These are phyloP conservation scores for Tulasnella sp. DNA, from an alignment of 768 basidiomycete species.

Conservation along the genomic window DNA sequence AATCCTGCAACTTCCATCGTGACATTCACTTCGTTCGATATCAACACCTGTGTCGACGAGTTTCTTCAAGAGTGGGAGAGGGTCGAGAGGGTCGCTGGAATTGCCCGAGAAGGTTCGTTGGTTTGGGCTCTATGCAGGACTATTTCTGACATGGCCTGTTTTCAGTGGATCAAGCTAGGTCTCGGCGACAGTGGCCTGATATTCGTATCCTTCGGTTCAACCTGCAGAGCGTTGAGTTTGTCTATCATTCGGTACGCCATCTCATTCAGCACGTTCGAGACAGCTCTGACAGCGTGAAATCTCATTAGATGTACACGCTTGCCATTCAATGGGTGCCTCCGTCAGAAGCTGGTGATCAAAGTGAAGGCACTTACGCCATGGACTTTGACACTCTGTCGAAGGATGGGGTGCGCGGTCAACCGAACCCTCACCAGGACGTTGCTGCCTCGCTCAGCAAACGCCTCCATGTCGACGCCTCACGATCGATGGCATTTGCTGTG, in stretches of 20 bases:
- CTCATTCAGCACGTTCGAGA: neutral
- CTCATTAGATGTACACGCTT: slow-evolving; percentile 8
- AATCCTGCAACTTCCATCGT: slow-evolving; percentile 84
- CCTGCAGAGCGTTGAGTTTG: slow-evolving; percentile 84
- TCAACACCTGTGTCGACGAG: slow-evolving; percentile 81
- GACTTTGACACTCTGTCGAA: neutral
- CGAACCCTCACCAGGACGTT: slow-evolving; percentile 63
- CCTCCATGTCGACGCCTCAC: slow-evolving; percentile 51
- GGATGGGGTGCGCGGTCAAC: neutral
- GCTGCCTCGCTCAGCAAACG: slow-evolving; percentile 68
- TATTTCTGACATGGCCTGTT: slow-evolving; percentile 41
- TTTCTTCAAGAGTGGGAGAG: slow-evolving; percentile 90
- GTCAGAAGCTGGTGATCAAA: slow-evolving; percentile 25
- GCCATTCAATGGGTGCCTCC: slow-evolving; percentile 25
- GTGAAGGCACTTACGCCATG: slow-evolving; percentile 29
- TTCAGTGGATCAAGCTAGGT: slow-evolving; percentile 64
- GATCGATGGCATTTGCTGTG: slow-evolving; percentile 20
- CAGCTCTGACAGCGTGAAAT: neutral
- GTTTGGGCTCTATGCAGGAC: neutral
- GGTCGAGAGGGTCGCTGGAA: slow-evolving; percentile 89
- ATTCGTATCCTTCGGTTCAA: slow-evolving; percentile 84
- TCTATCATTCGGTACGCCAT: slow-evolving; percentile 40
- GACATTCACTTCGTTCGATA: slow-evolving; percentile 78
- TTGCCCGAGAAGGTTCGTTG: slow-evolving; percentile 70
- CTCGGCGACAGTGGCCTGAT: slow-evolving; percentile 48